Conservation (phyloP, 1,284 basidiomycete species). For the Fistulina hepatica region DNA sequence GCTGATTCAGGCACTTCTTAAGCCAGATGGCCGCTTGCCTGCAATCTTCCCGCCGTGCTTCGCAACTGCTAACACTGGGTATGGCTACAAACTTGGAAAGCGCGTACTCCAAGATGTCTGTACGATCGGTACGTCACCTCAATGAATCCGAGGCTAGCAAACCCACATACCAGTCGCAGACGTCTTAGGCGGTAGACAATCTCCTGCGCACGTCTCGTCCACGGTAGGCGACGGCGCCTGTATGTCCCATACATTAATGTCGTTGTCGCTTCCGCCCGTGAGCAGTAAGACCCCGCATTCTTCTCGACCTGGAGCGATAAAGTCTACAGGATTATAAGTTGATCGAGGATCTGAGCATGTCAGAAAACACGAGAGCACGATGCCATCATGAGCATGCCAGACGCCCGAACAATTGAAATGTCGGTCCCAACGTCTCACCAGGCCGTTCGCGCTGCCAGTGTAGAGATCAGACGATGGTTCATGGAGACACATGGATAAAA, state of each 20-base stretch:
- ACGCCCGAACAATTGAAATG: constrained; percentile 75
- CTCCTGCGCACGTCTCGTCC: constrained; percentile 1
- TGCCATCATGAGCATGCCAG: constrained; percentile 73
- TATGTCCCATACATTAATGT: constrained; percentile 52
- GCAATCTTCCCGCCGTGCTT: constrained; percentile 74
- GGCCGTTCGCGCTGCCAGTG: constrained; percentile 75
- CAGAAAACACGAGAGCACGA: constrained; percentile 69
- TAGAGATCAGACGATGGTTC: constrained; percentile 65
- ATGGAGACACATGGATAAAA: constrained; percentile 69
- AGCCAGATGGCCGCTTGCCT: constrained; percentile 87
- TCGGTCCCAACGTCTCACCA: constrained; percentile 72
- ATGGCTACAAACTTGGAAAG: constrained; percentile 83
- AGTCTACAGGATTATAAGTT: too few relatives aligned
- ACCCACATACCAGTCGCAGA: constrained; percentile 2
- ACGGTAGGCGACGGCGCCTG: not conserved
- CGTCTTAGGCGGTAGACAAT: constrained; percentile 9
- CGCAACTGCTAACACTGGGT: constrained; percentile 69
- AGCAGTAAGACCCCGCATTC: constrained; percentile 35
- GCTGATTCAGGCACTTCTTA: constrained; percentile 74
- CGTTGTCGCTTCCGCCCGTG: constrained; percentile 78
- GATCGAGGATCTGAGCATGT: too few relatives aligned
- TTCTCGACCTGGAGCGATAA: too few relatives aligned
- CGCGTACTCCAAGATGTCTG: constrained; percentile 59
- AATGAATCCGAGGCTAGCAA: not conserved
- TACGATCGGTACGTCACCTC: not conserved